phyloP scores from a whole-genome alignment of 2,329 filamentous ascomycete genomes.

The Colletotrichum lini region DNA sequence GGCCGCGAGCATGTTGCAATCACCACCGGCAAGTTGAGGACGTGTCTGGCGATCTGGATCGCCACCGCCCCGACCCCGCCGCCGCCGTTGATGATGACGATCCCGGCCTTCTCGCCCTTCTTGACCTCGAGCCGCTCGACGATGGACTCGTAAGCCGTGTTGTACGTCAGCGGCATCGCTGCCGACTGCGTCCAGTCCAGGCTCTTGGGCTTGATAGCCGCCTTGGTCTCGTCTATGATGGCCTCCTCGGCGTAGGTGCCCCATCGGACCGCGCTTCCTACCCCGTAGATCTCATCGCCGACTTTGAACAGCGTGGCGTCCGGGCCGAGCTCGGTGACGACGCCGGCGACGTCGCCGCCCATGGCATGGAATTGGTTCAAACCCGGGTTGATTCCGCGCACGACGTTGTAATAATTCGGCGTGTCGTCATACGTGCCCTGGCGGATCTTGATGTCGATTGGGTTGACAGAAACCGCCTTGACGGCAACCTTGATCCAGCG shows the following conservation, averaged over 20 bases:
- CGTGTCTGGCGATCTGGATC: neutral
- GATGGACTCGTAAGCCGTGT: slow-evolving; percentile 1
- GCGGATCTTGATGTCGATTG: neutral
- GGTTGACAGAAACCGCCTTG: slow-evolving; percentile 1
- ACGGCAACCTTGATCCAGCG: slow-evolving; percentile 2
- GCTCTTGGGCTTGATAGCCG: neutral
- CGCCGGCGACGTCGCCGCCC: neutral
- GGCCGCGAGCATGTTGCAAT: neutral
- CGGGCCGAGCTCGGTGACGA: neutral
- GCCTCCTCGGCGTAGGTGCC: slow-evolving; percentile 2
- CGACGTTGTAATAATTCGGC: slow-evolving; percentile 1
- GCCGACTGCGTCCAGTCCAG: neutral
- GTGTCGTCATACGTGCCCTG: neutral
- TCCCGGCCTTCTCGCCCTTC: neutral
- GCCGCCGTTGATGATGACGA: neutral
- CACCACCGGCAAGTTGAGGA: neutral
- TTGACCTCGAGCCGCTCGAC: slow-evolving; percentile 2
- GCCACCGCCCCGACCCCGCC: neutral
- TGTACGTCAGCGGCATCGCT: slow-evolving; percentile 3
- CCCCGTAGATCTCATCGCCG: slow-evolving; percentile 1
- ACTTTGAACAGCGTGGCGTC: neutral
- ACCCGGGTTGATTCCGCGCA: neutral
- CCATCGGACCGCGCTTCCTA: neutral
- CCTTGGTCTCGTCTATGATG: slow-evolving; percentile 7
- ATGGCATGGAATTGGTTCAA: neutral